Conservation (phyloP, 176 grass and related monocot species). For the Hordeum marinum region DNA sequence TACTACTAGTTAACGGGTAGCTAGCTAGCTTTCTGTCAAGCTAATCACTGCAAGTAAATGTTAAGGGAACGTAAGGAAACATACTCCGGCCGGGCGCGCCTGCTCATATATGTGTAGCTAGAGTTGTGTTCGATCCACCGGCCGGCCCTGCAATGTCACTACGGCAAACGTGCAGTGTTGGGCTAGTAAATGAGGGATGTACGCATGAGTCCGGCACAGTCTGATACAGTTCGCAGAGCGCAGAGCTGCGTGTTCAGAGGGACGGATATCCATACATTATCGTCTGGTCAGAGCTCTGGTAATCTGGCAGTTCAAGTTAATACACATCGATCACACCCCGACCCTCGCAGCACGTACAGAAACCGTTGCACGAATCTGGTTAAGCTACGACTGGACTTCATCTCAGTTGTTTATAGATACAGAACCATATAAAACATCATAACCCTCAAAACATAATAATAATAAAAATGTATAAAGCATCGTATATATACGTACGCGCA, state of each 20-base stretch:
- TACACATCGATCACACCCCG: background rate
- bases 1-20: too few species aligned
- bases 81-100: too few species aligned
- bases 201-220: background rate
- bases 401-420: background rate
- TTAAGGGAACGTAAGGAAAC: too few species aligned
- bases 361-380: background rate
- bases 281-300: background rate
- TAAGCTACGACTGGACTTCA: background rate
- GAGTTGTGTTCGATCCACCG: background rate
- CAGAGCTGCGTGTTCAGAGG: background rate
- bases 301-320: background rate
- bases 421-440: background rate
- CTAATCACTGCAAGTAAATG: too few species aligned
- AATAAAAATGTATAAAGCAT: too few species aligned
- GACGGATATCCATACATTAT: slow-evolving; percentile 1
- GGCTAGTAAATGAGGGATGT: background rate
- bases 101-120: background rate
- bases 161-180: background rate
- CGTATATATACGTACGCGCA: background rate
- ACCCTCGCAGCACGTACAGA: background rate
- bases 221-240: background rate
- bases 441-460: too few species aligned
- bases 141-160: background rate
- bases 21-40: too few species aligned